Percentiles rank a stretch among this genome's conserved stretches.
Evolutionary conservation across 2,329 filamentous ascomycete species (phyloP).

Genomic region (Trichoderma polysporum): DNA sequence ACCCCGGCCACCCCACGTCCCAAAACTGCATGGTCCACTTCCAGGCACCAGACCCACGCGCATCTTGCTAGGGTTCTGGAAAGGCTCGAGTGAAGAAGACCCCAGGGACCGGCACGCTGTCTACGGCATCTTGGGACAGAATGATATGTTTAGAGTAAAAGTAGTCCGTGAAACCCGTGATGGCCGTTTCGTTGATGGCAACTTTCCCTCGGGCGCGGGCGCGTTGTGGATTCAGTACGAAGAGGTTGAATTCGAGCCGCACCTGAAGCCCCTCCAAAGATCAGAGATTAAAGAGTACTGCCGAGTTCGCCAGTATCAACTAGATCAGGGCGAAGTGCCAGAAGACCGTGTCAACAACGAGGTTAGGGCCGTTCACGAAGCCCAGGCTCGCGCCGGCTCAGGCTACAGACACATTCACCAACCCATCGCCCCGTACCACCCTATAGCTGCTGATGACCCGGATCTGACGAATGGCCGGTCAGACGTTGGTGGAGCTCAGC

Average conservation of each 20-base stretch:
- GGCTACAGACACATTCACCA: constrained; percentile 29
- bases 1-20: constrained; percentile 4
- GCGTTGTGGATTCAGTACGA: constrained; percentile 64
- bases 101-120: constrained; percentile 59
- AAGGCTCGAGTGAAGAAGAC: constrained; percentile 49
- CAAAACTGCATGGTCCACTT: constrained; percentile 40
- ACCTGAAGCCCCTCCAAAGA: constrained; percentile 51
- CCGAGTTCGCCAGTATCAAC: constrained; percentile 58
- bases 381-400: constrained; percentile 44
- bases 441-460: constrained; percentile 27
- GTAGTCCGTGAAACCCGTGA: constrained; percentile 60
- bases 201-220: constrained; percentile 60
- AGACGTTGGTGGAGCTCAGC: constrained; percentile 28
- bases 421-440: constrained; percentile 24
- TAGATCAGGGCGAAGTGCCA: constrained; percentile 52
- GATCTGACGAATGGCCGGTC: constrained; percentile 20
- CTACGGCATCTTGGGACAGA: constrained; percentile 60
- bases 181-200: constrained; percentile 56
- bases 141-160: constrained; percentile 66
- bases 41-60: constrained; percentile 56
- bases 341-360: constrained; percentile 53
- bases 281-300: constrained; percentile 64
- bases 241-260: constrained; percentile 58
- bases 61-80: constrained; percentile 61
- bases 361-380: constrained; percentile 50